These are phyloP conservation scores for Leptographium radiaticola DNA, from an alignment of 2,329 filamentous ascomycete genomes.

Conservation along the genomic window DNA sequence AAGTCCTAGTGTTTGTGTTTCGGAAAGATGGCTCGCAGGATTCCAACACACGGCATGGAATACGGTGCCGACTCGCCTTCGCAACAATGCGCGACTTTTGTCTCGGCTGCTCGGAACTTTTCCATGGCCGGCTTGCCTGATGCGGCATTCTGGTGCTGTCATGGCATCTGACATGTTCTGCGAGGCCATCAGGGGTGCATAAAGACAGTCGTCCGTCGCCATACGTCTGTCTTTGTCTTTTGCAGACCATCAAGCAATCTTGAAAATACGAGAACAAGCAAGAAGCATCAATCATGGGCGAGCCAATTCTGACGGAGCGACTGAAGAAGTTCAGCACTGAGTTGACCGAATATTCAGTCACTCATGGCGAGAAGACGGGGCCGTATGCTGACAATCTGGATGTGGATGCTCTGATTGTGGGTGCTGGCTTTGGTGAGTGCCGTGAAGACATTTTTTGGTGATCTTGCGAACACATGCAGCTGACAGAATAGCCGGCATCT, in stretches of 20 bases:
- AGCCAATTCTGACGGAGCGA: constrained; percentile 1
- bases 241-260: background rate
- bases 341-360: constrained; percentile 24
- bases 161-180: too few relatives aligned
- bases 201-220: too few relatives aligned
- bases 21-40: too few relatives aligned
- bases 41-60: too few relatives aligned
- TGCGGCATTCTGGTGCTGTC: too few relatives aligned
- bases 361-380: constrained; percentile 18
- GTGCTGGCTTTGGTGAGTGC: constrained; percentile 28
- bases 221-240: background rate
- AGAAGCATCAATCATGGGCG: constrained; percentile 11
- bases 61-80: background rate
- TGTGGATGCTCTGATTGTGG: constrained; percentile 30
- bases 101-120: background rate
- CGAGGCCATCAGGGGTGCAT: background rate
- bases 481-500: constrained; percentile 25
- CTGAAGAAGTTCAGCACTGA: constrained; percentile 28
- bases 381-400: constrained; percentile 30
- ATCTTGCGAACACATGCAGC: background rate
- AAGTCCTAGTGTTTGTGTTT: background rate
- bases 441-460: too few relatives aligned
- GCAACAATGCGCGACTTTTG: background rate
- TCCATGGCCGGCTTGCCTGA: too few relatives aligned
- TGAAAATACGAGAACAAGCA: too few relatives aligned